Percentiles rank a stretch among this genome's conserved stretches.
Evolutionary conservation across 495 filamentous ascomycete species (phyloP).

Genomic region (Aspergillus carlsbadensis): DNA sequence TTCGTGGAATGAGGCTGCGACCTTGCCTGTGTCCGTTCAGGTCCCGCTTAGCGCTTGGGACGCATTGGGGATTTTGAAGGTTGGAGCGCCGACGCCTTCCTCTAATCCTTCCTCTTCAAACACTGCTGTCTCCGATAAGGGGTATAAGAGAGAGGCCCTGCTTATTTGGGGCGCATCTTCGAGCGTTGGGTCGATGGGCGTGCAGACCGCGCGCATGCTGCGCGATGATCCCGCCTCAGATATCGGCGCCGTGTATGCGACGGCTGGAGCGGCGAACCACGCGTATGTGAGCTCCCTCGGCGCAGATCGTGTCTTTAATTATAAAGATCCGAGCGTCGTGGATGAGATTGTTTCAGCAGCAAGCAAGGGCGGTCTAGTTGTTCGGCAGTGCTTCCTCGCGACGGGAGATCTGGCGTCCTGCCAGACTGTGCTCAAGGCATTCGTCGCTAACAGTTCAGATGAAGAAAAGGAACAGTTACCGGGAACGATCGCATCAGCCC

Average conservation of each 20-base stretch:
- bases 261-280: constrained; percentile 43
- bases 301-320: constrained; percentile 45
- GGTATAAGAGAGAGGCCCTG: constrained; percentile 36
- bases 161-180: constrained; percentile 52
- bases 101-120: neutral
- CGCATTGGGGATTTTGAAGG: constrained; percentile 32
- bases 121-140: constrained; percentile 9
- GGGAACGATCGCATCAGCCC: constrained; percentile 42
- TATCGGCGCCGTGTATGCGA: constrained; percentile 41
- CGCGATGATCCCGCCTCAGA: constrained; percentile 38
- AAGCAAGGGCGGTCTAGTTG: constrained; percentile 31
- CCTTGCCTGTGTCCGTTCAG: constrained; percentile 37
- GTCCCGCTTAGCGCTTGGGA: constrained; percentile 29
- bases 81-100: constrained; percentile 19
- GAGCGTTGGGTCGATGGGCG: constrained; percentile 39
- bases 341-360: constrained; percentile 34
- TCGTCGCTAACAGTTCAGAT: constrained; percentile 17
- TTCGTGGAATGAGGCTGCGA: constrained; percentile 37
- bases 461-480: constrained; percentile 10
- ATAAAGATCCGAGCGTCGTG: constrained; percentile 38
- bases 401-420: constrained; percentile 31
- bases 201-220: constrained; percentile 41
- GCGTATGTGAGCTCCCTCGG: constrained; percentile 43
- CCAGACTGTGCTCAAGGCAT: constrained; percentile 39
- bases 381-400: constrained; percentile 36